Evolutionary conservation across 768 basidiomycete species (phyloP).

Genomic region (Amanita pseudoporphyria): DNA sequence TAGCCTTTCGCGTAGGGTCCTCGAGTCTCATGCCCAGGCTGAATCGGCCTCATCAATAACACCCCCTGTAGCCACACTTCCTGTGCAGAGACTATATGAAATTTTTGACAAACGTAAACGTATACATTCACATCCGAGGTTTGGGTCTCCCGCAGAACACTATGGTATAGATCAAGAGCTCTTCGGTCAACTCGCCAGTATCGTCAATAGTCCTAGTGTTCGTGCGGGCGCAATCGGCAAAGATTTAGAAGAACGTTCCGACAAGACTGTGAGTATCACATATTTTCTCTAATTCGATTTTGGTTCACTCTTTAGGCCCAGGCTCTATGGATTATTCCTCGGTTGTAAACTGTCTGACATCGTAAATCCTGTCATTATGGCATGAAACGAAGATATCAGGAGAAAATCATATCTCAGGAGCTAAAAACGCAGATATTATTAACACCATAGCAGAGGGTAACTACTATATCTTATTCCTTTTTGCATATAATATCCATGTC

Average conservation of each 20-base stretch:
- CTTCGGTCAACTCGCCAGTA: constrained; percentile 41
- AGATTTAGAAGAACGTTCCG: constrained; percentile 29
- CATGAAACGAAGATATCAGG: too few species aligned
- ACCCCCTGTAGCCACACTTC: not conserved
- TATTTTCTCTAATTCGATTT: not conserved
- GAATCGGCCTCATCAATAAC: not conserved
- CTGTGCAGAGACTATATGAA: constrained; percentile 15
- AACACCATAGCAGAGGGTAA: too few species aligned
- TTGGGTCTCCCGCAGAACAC: constrained; percentile 40
- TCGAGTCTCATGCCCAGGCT: too few species aligned
- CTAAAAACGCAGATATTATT: too few species aligned
- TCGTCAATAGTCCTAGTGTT: constrained; percentile 60
- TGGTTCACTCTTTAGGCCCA: constrained; percentile 8
- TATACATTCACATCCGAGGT: constrained; percentile 26
- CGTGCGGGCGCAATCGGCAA: constrained; percentile 23
- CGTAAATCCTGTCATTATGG: not conserved
- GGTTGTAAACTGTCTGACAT: constrained; percentile 6
- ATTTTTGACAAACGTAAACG: constrained; percentile 59
- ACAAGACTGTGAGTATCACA: constrained; percentile 36
- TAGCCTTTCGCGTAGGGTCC: not conserved
- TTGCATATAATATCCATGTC: not conserved
- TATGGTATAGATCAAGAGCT: constrained; percentile 46
- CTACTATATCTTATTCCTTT: too few species aligned
- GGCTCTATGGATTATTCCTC: constrained; percentile 39
- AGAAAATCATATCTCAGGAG: too few species aligned